Base-by-base conservation (phyloP, 176 grass and related monocot genomes). In the Ensete ventricosum region DNA sequence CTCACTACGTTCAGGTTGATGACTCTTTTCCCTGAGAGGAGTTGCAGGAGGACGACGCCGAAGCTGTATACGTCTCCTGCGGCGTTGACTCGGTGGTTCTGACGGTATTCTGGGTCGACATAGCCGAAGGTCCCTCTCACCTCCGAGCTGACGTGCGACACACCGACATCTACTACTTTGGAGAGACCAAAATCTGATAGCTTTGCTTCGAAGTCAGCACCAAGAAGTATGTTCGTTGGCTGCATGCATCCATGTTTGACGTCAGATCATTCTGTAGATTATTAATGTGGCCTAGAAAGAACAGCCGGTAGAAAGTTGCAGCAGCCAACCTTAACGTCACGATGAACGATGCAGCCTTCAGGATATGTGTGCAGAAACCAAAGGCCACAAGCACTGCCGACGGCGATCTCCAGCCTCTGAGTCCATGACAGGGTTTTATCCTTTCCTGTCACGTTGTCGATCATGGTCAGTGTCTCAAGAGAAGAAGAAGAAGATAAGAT, bases 51-150 rank as follows among this genome's bases (percentile, higher is more conserved):
- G 2, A 92, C 89, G 76, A 92, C 80, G 21, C 86, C 89, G 20
- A 88, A 92, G 64, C 89, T 92, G 69, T 92, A 92, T 11, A 92
- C 86, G 75, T 88, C 83, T 53, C 89, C 89, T 11, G 83, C 86
- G 25, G 89, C 86, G 79, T 88, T 86, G 19, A 92, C 89, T 50
- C 29, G 84, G 83, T 71, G 86, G 68, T 88, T 92, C 60, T 92
- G 78, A 22, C 89, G 86, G 83, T 92, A 92, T 68, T 92, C 89
- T 17, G 89, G 86, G 73, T 88, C 83, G 20, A 92, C 83, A 49
- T 92, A 92, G 64, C 89, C 89, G 54, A 92, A 92, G 14, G 89
- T 92, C 80, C 83, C 89, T 84, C 89, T 75, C 50, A 92, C 89
- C 77, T 92, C 83, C 11, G 89, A 92, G 76, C 83, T 92, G 59